A percentile compares a stretch with the other conserved stretches of the same genome.
These are phyloP conservation scores for Psilocybe subaeruginosa DNA, from an alignment of 768 basidiomycete species.

Conservation along the genomic window DNA sequence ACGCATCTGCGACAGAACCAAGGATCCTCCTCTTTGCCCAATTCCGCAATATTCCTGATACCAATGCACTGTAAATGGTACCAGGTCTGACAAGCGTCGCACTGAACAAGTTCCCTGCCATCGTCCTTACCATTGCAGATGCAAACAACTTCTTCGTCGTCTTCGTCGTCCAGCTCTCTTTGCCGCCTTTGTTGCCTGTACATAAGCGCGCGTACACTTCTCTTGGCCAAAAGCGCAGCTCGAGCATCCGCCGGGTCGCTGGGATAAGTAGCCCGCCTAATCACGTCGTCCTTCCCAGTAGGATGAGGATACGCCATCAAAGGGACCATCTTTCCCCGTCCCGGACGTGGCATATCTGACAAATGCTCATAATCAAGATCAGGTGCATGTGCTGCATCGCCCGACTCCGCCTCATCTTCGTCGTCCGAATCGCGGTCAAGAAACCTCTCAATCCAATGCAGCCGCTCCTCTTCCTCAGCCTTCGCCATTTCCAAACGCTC, in stretches of 20 bases:
- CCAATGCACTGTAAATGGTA: conserved; percentile 84
- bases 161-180: conserved; percentile 34
- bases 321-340: conserved; percentile 66
- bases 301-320: conserved; percentile 44
- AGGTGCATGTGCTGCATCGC: background rate
- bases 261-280: conserved; percentile 43
- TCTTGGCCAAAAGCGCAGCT: conserved; percentile 73
- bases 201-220: conserved; percentile 63
- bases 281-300: conserved; percentile 19
- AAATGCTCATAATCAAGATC: conserved; percentile 28
- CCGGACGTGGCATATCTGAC: conserved; percentile 33
- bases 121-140: conserved; percentile 70
- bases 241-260: conserved; percentile 80
- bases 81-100: conserved; percentile 80
- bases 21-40: conserved; percentile 77
- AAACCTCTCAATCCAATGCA: conserved; percentile 71
- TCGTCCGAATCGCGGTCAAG: conserved; percentile 75
- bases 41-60: conserved; percentile 60
- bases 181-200: conserved; percentile 51
- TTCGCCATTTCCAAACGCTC: conserved; percentile 54
- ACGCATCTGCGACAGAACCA: conserved; percentile 75
- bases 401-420: conserved; percentile 43
- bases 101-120: conserved; percentile 79
- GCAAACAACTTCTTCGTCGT: conserved; percentile 57
- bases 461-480: conserved; percentile 59